phyloP scores from a whole-genome alignment of 2,329 filamentous ascomycete species.

The Zymoseptoria tritici region DNA sequence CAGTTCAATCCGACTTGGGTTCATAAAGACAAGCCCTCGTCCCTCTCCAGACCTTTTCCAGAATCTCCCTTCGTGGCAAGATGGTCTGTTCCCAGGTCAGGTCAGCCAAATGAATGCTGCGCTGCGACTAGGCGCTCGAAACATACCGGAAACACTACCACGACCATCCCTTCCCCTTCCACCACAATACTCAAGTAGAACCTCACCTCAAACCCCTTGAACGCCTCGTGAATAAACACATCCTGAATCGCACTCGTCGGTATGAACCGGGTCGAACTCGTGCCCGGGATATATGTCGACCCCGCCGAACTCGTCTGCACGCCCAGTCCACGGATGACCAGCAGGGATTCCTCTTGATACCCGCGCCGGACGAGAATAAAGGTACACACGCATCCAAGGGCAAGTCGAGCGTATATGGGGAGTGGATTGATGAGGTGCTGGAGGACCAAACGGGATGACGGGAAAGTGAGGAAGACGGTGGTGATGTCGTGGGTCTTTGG shows the following conservation, averaged over 20 bases:
- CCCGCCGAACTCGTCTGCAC: slow-evolving; percentile 77
- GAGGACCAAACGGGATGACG: slow-evolving; percentile 5
- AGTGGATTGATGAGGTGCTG: slow-evolving; percentile 29
- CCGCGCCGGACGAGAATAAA: slow-evolving; percentile 22
- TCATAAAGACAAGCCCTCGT: slow-evolving; percentile 76
- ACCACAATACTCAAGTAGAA: slow-evolving; percentile 89
- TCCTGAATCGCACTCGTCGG: slow-evolving; percentile 89
- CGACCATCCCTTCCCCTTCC: slow-evolving; percentile 75
- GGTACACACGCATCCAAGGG: slow-evolving; percentile 23
- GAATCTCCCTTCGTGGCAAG: slow-evolving; percentile 63
- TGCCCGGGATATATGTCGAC: slow-evolving; percentile 54
- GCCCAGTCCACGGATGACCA: slow-evolving; percentile 81
- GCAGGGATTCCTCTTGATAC: slow-evolving; percentile 66
- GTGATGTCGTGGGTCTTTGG: not conserved
- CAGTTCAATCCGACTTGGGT: slow-evolving; percentile 38
- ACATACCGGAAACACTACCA: slow-evolving; percentile 84
- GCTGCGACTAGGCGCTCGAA: too few relatives aligned
- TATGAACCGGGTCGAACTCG: slow-evolving; percentile 64
- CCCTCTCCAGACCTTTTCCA: slow-evolving; percentile 88
- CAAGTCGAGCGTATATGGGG: slow-evolving; percentile 37
- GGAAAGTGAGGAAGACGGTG: not conserved
- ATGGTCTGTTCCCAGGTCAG: slow-evolving; percentile 42
- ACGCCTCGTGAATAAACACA: slow-evolving; percentile 90
- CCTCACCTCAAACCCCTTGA: slow-evolving; percentile 80
- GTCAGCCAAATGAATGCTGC: slow-evolving; percentile 2